A percentile compares a stretch with the other conserved stretches of the same genome.
phyloP scores from a whole-genome alignment of 768 basidiomycete species.

The Auricularia auricula-judae region DNA sequence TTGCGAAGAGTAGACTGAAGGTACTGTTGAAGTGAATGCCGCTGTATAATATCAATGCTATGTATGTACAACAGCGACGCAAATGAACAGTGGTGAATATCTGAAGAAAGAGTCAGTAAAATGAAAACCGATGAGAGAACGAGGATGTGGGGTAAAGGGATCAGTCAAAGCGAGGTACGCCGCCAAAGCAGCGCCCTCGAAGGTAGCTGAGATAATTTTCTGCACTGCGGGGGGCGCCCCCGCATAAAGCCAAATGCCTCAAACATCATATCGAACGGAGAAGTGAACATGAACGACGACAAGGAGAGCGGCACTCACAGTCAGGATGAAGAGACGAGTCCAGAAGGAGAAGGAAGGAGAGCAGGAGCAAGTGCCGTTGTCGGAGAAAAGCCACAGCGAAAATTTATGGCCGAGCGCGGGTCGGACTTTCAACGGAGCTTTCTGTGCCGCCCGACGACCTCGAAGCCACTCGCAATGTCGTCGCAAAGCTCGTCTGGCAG shows the following conservation, averaged over 20 bases:
- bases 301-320: constrained; percentile 3
- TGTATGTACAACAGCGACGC: not conserved
- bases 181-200: constrained; percentile 44
- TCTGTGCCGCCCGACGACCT: not conserved
- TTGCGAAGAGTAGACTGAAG: constrained; percentile 59
- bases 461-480: not conserved
- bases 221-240: constrained; percentile 55
- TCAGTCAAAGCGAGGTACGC: constrained; percentile 38
- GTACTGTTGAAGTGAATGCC: constrained; percentile 18
- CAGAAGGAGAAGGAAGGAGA: constrained; percentile 1
- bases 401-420: not conserved
- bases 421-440: not conserved
- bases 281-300: not conserved
- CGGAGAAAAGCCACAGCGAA: constrained; percentile 10
- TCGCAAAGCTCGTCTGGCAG: not conserved
- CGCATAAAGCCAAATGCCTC: constrained; percentile 92
- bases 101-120: not conserved
- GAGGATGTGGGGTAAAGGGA: constrained; percentile 6
- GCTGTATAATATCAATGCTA: not conserved
- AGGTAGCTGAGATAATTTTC: constrained; percentile 89
- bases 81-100: not conserved
- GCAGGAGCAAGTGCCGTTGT: constrained; percentile 14
- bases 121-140: not conserved
- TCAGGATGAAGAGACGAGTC: constrained; percentile 13
- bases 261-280: constrained; percentile 52